phyloP scores from a whole-genome alignment of 331 rosid species.

The Saraca asoca region DNA sequence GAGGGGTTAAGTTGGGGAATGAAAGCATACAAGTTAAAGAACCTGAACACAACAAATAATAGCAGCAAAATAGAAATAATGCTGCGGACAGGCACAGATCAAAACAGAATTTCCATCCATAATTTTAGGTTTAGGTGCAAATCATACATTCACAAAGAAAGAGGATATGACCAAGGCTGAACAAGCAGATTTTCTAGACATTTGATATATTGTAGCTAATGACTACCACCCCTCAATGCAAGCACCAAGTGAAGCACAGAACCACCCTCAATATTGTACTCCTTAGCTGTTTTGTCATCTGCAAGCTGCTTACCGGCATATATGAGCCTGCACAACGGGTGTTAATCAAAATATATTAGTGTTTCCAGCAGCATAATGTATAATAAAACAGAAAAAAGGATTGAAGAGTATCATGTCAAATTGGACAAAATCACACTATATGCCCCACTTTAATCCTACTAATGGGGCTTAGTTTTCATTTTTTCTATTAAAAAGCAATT shows the following conservation, averaged over 20 bases:
- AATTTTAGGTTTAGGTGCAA: constrained; percentile 42
- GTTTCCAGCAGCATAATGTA: constrained; percentile 4
- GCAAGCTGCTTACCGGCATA: constrained; percentile 96
- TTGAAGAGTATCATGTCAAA: constrained; percentile 13
- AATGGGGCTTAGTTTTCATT: neutral
- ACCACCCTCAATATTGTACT: constrained; percentile 98
- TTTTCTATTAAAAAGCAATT: neutral
- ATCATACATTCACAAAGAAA: constrained; percentile 36
- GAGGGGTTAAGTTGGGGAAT: constrained; percentile 18
- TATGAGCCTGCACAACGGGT: constrained; percentile 66
- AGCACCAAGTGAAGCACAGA: constrained; percentile 97
- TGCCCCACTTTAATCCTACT: neutral
- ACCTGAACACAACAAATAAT: constrained; percentile 26
- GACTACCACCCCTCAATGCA: constrained; percentile 83
- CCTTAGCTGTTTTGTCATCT: constrained; percentile 92
- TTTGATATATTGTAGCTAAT: constrained; percentile 21
- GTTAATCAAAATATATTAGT: constrained; percentile 18
- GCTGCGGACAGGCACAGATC: constrained; percentile 35
- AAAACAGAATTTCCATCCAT: constrained; percentile 36
- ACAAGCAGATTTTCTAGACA: constrained; percentile 24
- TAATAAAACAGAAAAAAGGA: constrained; percentile 8
- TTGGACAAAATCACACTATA: neutral
- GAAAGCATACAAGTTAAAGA: constrained; percentile 33
- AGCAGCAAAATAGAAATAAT: constrained; percentile 25
- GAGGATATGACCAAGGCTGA: constrained; percentile 33